Evolutionary conservation across 352 stramenopile genomes (phyloP).

Genomic region (Globisporangium splendens): DNA sequence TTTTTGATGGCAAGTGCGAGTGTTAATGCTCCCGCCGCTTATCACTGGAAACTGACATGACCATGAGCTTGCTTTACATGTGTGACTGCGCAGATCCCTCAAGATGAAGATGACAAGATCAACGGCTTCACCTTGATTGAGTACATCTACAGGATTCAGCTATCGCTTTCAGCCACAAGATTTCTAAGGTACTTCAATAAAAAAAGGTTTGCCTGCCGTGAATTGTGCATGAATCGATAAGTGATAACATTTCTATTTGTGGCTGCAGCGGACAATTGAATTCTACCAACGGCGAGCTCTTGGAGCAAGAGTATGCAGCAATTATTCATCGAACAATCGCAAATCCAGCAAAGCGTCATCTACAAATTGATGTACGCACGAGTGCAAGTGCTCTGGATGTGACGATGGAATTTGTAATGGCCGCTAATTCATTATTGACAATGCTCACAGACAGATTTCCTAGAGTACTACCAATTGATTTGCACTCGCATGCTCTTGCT

Average conservation of each 20-base stretch:
- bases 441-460: constrained; percentile 27
- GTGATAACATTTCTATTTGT: too few relatives aligned
- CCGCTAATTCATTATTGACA: not conserved
- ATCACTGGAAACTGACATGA: not conserved
- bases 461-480: constrained; percentile 60
- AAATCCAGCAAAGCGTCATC: constrained; percentile 10
- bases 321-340: constrained; percentile 29
- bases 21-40: not conserved
- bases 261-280: constrained; percentile 9
- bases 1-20: constrained; percentile 41
- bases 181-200: constrained; percentile 10
- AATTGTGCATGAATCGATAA: too few relatives aligned
- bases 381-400: not conserved
- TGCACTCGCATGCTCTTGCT: constrained; percentile 49
- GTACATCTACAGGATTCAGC: constrained; percentile 41
- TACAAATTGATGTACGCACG: constrained; percentile 25
- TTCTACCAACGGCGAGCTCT: constrained; percentile 14
- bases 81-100: constrained; percentile 29
- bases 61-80: not conserved
- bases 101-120: constrained; percentile 26
- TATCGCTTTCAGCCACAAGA: constrained; percentile 22
- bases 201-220: too few relatives aligned
- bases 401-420: too few relatives aligned
- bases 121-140: constrained; percentile 44
- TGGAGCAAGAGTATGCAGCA: constrained; percentile 22